phyloP scores from a whole-genome alignment of 31 red algal genomes.

The Odonthalia washingtoniensis region DNA sequence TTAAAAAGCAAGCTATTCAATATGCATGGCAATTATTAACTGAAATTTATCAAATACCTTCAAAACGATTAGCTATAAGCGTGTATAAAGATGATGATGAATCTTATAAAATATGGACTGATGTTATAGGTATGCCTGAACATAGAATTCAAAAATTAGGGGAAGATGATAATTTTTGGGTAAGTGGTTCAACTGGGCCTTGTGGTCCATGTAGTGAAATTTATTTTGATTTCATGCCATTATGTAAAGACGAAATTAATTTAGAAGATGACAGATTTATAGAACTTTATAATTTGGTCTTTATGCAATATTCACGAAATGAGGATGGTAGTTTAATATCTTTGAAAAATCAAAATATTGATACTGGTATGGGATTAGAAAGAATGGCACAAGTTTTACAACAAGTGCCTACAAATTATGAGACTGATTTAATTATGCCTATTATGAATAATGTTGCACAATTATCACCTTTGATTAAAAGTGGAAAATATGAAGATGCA shows the following conservation, averaged over 20 bases:
- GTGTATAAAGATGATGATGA: slow-evolving; percentile 90
- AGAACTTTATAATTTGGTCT: slow-evolving; percentile 98
- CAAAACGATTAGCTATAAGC: slow-evolving; percentile 72
- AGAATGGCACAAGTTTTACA: slow-evolving; percentile 89
- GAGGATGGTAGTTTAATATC: slow-evolving; percentile 55
- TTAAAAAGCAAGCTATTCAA: slow-evolving; percentile 91
- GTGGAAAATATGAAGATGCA: slow-evolving; percentile 23
- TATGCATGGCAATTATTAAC: slow-evolving; percentile 93
- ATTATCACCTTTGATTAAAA: slow-evolving; percentile 1
- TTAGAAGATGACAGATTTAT: slow-evolving; percentile 92
- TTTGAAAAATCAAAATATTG: slow-evolving; percentile 84
- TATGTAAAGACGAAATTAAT: slow-evolving; percentile 40
- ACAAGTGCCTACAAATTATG: slow-evolving; percentile 83
- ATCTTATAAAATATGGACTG: slow-evolving; percentile 81
- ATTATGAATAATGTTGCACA: slow-evolving; percentile 70
- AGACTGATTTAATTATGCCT: slow-evolving; percentile 93
- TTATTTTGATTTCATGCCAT: slow-evolving; percentile 88
- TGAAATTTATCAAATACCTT: slow-evolving; percentile 85
- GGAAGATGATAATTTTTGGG: slow-evolving; percentile 97
- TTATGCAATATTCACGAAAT: slow-evolving; percentile 90
- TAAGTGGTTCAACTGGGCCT: slow-evolving; percentile 87
- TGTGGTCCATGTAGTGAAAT: slow-evolving; percentile 99
- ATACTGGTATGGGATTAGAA: slow-evolving; percentile 99
- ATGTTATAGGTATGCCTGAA: slow-evolving; percentile 82
- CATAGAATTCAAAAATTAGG: slow-evolving; percentile 77